Base-by-base conservation (phyloP, 176 grass and related monocot species). In the Chloris gayana region DNA sequence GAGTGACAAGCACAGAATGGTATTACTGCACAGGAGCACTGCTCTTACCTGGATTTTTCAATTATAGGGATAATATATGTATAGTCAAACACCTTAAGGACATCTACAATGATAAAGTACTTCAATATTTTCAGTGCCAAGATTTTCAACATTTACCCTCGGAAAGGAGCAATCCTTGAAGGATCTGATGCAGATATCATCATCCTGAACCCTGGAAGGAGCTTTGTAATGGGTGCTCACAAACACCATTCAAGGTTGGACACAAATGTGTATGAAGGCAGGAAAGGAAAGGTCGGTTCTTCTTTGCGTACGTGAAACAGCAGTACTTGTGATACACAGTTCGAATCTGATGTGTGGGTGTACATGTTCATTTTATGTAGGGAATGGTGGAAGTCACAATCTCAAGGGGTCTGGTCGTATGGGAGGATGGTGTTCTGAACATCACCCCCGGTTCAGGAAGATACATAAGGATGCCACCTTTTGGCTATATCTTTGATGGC, bases 111-210 rank as follows among this genome's bases (percentile, higher is more conserved):
- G 27, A 73, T 83, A 64, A 59, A 67, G 27, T 85, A 18, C 42
- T 74, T 14, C 0, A 61, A 69, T 45, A 8, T 47, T 88, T 90
- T 73, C 86, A 99, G 96, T 17, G 90, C 96, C 50, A 95, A 90
- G 86, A 93, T 93, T 65, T 99, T 99, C 75, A 99, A 99, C 69
- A 89, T 99, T 80, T 99, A 93, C 82, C 92, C 90, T 25, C 77
- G 9, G 37, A 99, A 99, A 89, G 96, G 96, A 64, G 96, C 92
- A 41, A 86, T 99, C 76, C 50, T 95, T 17, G 88, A 93, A 88
- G 88, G 96, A 84, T 99, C 92, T n/a, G 96, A 98, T 76, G 92
- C 92, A 65, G 92, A 95, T 42, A 82, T 99, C 57, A 93, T 95
- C 79, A 90, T 99, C 83, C 64, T 99, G 12, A 95, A 99, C 37